Conservation (phyloP, 1,284 basidiomycete genomes). For the Sparassis latifolia region DNA sequence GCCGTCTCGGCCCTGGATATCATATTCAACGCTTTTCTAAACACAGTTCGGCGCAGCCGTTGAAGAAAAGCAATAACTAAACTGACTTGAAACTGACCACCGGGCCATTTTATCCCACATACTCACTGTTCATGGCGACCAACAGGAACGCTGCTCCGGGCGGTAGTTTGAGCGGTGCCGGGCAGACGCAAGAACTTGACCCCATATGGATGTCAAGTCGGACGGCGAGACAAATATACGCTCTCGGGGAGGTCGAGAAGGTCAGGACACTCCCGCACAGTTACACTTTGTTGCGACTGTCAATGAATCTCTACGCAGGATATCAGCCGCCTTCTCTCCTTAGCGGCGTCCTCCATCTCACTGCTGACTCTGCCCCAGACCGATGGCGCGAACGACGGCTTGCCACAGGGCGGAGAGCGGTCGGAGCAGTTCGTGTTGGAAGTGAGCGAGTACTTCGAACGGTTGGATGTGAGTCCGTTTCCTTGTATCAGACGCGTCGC, state of each 20-base stretch:
- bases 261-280: slow-evolving; percentile 28
- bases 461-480: slow-evolving; percentile 55
- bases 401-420: slow-evolving; percentile 74
- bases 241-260: slow-evolving; percentile 77
- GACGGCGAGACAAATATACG: slow-evolving; percentile 75
- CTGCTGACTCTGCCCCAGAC: slow-evolving; percentile 74
- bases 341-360: slow-evolving; percentile 71
- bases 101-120: too few species aligned
- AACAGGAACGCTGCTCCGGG: too few species aligned
- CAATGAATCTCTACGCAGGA: slow-evolving; percentile 37
- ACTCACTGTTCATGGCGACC: too few species aligned
- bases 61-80: too few species aligned
- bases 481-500: neutral
- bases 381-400: slow-evolving; percentile 52
- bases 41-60: too few species aligned
- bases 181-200: slow-evolving; percentile 30
- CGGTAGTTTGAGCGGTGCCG: too few species aligned
- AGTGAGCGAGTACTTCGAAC: slow-evolving; percentile 78
- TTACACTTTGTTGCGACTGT: neutral
- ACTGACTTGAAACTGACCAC: too few species aligned
- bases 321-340: slow-evolving; percentile 62
- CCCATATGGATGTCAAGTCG: slow-evolving; percentile 76
- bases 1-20: too few species aligned
- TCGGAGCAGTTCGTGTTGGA: slow-evolving; percentile 79
- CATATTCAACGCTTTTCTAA: too few species aligned